Evolutionary conservation across 805 yeast genomes (phyloP), one percentile per base, ranked within the genome.

Genomic region (Phaffomyces opuntiae): DNA sequence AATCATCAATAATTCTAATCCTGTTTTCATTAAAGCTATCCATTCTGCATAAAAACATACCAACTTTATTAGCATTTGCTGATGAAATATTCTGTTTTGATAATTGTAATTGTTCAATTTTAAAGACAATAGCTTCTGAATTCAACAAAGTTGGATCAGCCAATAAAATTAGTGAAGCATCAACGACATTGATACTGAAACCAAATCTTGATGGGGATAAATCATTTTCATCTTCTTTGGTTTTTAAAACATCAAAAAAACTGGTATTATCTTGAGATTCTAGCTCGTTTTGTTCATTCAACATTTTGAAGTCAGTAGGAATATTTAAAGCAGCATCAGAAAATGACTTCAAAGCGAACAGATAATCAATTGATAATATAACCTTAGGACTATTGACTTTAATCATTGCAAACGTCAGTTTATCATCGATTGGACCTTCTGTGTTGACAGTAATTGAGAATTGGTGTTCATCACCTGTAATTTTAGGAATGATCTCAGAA

Each of bases 121-220:
- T 86, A 67, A 93, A 83, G 2, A 91, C 96, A 49, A 91, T 75
- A 0, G 98, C 98, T 55, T 90, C 96, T 0, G 96, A 78, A 49
- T 80, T 73, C 3, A 64, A 60, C 8, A 73, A 69, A 1, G 82
- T 73, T 0, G 96, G 87, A 60, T 91, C 86, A 0, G 96, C 96
- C 38, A 93, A 65, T 29, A 93, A 65, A 17, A 87, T 78, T 17
- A 91, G 70, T 0, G 95, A 87, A 0, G 91, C 81, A 45, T 87
- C 83, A 7, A 81, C 79, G 36, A 93, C 65, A 56, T 86, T 88
- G 34, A 91, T 59, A 1, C 86, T 74, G 50, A 74, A 77, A 0
- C 80, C 81, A 24, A 78, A 39, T 29, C 59, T 55, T 2, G 53
- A 47, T 11, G 42, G 27, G 3, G 19, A 45, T 17, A 44, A 6